Conservation (phyloP, 2,329 filamentous ascomycete species). For the Claviceps cyperi region DNA sequence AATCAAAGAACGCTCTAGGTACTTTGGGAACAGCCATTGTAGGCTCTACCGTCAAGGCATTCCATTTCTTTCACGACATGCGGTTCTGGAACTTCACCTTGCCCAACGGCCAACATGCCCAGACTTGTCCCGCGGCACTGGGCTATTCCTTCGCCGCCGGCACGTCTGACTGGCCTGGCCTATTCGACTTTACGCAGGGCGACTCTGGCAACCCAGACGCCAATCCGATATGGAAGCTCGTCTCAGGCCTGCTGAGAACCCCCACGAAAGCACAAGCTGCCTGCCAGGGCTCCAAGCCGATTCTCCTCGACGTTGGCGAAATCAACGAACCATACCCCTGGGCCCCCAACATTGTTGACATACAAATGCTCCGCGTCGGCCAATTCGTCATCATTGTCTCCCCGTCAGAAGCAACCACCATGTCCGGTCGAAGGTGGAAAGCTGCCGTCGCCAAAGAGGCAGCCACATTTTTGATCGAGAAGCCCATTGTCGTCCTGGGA, state of each 20-base stretch:
- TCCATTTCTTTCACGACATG: conserved; percentile 79
- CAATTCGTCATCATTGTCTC: conserved; percentile 73
- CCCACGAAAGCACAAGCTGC: conserved; percentile 54
- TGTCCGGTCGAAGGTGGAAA: conserved; percentile 82
- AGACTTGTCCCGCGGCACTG: conserved; percentile 73
- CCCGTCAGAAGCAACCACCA: conserved; percentile 80
- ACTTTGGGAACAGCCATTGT: conserved; percentile 33
- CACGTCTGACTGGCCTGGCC: conserved; percentile 80
- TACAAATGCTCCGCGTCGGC: conserved; percentile 73
- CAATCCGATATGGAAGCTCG: conserved; percentile 67
- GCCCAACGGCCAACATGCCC: conserved; percentile 53
- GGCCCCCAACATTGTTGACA: conserved; percentile 83
- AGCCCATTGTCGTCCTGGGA: conserved; percentile 68
- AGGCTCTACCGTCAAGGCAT: conserved; percentile 57
- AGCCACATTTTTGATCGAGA: conserved; percentile 29
- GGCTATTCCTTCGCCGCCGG: conserved; percentile 90
- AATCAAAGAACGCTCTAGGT: conserved; percentile 25
- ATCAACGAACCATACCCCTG: conserved; percentile 67
- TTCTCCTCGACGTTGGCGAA: conserved; percentile 79
- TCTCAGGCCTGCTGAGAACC: conserved; percentile 55
- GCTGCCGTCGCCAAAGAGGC: conserved; percentile 46
- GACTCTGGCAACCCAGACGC: conserved; percentile 51
- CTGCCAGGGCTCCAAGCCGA: conserved; percentile 72
- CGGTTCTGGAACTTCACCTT: conserved; percentile 59
- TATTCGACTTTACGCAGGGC: conserved; percentile 88